phyloP scores from a whole-genome alignment of 805 yeast species.

The Lipomyces mesembrius region DNA sequence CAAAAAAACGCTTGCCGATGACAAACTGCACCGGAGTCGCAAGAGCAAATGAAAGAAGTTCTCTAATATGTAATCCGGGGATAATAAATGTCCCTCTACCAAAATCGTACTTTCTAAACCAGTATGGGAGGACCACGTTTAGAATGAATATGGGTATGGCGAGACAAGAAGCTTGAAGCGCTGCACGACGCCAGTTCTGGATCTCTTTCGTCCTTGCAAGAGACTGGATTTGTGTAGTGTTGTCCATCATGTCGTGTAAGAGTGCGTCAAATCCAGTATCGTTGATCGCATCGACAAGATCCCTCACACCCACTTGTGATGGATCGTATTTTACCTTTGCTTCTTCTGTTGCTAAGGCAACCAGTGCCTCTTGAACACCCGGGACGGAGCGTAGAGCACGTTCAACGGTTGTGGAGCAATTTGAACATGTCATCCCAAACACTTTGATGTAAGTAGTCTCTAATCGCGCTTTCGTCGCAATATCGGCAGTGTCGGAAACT shows the following conservation, averaged over 20 bases:
- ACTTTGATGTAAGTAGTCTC: conserved; percentile 42
- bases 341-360: conserved; percentile 59
- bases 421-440: conserved; percentile 66
- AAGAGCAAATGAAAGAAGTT: conserved; percentile 62
- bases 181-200: conserved; percentile 65
- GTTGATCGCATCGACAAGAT: conserved; percentile 58
- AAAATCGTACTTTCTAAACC: conserved; percentile 38
- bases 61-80: conserved; percentile 68
- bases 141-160: conserved; percentile 63
- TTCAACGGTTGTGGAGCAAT: conserved; percentile 58
- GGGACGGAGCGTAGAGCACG: conserved; percentile 50
- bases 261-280: conserved; percentile 60
- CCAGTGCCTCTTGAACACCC: conserved; percentile 58
- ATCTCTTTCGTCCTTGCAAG: conserved; percentile 75
- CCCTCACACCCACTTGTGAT: conserved; percentile 62
- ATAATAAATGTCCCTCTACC: conserved; percentile 48
- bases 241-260: conserved; percentile 53
- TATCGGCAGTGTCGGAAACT: conserved; percentile 15
- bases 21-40: conserved; percentile 65
- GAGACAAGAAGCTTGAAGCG: conserved; percentile 56
- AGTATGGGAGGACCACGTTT: conserved; percentile 48
- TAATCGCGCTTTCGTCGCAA: conserved; percentile 24
- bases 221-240: conserved; percentile 68
- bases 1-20: conserved; percentile 71
- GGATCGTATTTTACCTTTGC: conserved; percentile 61